Evolutionary conservation across 2,329 filamentous ascomycete species (phyloP), one percentile per base, ranked within the genome.

Genomic region (Fusarium buharicum): DNA sequence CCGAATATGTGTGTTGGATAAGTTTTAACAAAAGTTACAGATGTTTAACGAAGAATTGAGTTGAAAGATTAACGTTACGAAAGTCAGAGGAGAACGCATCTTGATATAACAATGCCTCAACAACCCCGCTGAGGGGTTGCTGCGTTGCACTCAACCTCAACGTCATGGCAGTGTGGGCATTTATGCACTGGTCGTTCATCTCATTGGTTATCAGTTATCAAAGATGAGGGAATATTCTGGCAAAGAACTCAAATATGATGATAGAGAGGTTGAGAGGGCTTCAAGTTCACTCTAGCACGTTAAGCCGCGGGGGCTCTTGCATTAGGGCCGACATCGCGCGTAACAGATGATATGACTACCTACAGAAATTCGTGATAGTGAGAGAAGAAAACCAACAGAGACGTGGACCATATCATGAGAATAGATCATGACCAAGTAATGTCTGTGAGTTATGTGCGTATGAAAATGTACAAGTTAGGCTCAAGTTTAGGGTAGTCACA

Each of bases 91-190:
- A 46, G 10, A 30, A 41, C 17, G 14, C 9, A 33, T 34, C 40
- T 53, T 64, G 50, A 66, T 66, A 66, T 66, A 66, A 28, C 50
- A 18, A 41, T 45, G 3, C 55, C 36, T 43, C 43, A 46, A 24
- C 28, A 60, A 50, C 62, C 59, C 54, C 62, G 50, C 63, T 60
- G 68, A 68, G 67, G 68, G 68, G 68, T 63, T 62, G 34, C 50
- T 47, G 50, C 41, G 56, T 37, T 33, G 30, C 12, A 48, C 31
- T 27, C 10, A 10, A 37, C 12, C 39, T 58, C 39, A 58, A 66
- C 61, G 64, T 67, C 66, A 70, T 62, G 14, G 37, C 18, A 17
- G 36, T n/a, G 17, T 66, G 68, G 55, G 45, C 40, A 55, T 57
- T 16, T 50, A 43, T 14, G n/a, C 11, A 14, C 14, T 12, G 10